These are phyloP conservation scores for Phellopilus nigrolimitatus DNA, from an alignment of 1,284 basidiomycete species.

Conservation along the genomic window DNA sequence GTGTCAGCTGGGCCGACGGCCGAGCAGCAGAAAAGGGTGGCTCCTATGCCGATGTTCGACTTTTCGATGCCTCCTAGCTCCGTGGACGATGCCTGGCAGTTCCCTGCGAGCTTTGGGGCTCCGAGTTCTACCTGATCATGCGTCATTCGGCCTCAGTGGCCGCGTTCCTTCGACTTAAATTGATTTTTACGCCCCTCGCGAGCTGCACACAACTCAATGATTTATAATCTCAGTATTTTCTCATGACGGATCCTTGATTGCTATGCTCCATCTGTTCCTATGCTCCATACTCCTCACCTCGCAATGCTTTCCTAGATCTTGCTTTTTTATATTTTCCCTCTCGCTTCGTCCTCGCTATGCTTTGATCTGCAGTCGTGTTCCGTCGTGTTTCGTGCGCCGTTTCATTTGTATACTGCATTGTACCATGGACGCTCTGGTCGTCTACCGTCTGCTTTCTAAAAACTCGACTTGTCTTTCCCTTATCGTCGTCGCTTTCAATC, in stretches of 20 bases:
- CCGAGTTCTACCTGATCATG: no score
- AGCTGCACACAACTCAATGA: not conserved
- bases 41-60: not conserved
- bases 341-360: not conserved
- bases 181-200: not conserved
- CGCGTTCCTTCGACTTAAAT: not conserved
- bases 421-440: not conserved
- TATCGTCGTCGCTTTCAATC: not conserved
- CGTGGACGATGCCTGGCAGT: not conserved
- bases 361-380: slow-evolving; percentile 1
- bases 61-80: not conserved
- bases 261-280: not conserved
- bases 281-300: not conserved
- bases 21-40: not conserved
- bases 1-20: slow-evolving; percentile 9
- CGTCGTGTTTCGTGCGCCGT: no score
- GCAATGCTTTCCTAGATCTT: slow-evolving; percentile 5
- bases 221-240: slow-evolving; percentile 1
- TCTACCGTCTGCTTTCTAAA: not conserved
- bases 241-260: not conserved
- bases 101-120: no score
- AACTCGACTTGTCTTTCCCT: not conserved
- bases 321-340: not conserved
- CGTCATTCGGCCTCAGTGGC: not conserved
- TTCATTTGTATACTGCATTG: not conserved